These are phyloP conservation scores for Schwanniomyces sp. DNA, from an alignment of 805 yeast species.

Conservation along the genomic window DNA sequence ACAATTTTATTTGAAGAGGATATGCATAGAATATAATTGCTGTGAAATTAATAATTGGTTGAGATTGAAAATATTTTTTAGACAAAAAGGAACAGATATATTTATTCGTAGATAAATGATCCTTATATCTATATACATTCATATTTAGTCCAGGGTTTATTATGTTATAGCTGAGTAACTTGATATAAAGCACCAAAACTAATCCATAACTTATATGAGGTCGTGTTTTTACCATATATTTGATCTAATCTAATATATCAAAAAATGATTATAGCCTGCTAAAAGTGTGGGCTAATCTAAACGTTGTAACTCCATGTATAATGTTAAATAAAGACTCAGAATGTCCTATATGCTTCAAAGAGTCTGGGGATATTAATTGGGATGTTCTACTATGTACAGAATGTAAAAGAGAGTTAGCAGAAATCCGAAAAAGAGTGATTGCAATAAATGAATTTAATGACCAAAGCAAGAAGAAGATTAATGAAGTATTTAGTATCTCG, in stretches of 20 bases:
- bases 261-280: too few relatives aligned
- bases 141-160: too few relatives aligned
- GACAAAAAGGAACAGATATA: too few relatives aligned
- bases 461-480: slow-evolving; percentile 20
- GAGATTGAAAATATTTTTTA: too few relatives aligned
- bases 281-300: too few relatives aligned
- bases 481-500: slow-evolving; percentile 22
- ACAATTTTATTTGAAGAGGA: too few relatives aligned
- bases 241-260: not conserved
- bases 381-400: not conserved
- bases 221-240: not conserved
- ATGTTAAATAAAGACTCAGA: not conserved
- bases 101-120: too few relatives aligned
- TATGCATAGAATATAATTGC: not conserved
- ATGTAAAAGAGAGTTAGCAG: slow-evolving; percentile 2
- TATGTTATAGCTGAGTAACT: too few relatives aligned
- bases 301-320: not conserved
- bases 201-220: not conserved
- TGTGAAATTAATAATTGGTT: too few relatives aligned
- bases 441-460: slow-evolving; percentile 22
- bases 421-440: not conserved
- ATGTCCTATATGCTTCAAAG: not conserved
- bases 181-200: too few relatives aligned
- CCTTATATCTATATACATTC: too few relatives aligned
- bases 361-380: not conserved